Conservation (phyloP, 345 rosid species). For the Brassica carinata region DNA sequence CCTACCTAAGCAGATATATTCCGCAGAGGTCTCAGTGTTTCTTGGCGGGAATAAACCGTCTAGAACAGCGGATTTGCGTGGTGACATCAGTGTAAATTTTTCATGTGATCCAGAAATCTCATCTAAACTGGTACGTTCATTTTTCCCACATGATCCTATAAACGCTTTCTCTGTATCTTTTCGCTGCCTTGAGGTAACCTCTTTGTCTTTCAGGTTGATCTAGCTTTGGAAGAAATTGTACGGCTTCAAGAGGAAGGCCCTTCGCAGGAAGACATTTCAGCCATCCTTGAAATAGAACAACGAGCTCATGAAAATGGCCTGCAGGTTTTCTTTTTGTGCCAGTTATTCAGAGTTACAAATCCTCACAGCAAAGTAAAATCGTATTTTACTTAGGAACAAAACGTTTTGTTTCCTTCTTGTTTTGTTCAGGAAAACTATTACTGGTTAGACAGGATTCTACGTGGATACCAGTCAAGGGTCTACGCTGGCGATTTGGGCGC, state of each 20-base stretch:
- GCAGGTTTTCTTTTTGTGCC: neutral
- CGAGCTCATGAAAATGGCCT: slow-evolving; percentile 49
- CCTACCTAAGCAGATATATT: slow-evolving; percentile 62
- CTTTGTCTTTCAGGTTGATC: slow-evolving; percentile 61
- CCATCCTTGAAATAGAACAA: slow-evolving; percentile 90
- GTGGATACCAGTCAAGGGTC: slow-evolving; percentile 79
- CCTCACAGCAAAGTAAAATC: neutral
- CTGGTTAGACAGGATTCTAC: slow-evolving; percentile 62
- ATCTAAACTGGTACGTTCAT: slow-evolving; percentile 62
- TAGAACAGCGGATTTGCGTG: slow-evolving; percentile 80
- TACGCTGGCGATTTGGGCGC: slow-evolving; percentile 63
- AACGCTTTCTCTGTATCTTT: neutral
- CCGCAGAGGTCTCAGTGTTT: slow-evolving; percentile 79
- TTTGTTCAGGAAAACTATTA: slow-evolving; percentile 47
- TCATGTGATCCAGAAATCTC: slow-evolving; percentile 93
- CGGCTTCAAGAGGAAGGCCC: slow-evolving; percentile 86
- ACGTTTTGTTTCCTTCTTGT: neutral
- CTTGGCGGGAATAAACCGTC: slow-evolving; percentile 90
- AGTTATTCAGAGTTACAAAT: neutral
- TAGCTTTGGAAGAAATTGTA: slow-evolving; percentile 81
- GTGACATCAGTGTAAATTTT: slow-evolving; percentile 79
- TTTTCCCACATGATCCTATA: neutral
- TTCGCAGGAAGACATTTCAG: slow-evolving; percentile 64
- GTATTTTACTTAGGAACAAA: neutral
- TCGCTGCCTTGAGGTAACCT: slow-evolving; percentile 13